Evolutionary conservation across 257 asterid species (phyloP), one percentile per base, ranked within the genome.

Genomic region (Eustoma russellianum): DNA sequence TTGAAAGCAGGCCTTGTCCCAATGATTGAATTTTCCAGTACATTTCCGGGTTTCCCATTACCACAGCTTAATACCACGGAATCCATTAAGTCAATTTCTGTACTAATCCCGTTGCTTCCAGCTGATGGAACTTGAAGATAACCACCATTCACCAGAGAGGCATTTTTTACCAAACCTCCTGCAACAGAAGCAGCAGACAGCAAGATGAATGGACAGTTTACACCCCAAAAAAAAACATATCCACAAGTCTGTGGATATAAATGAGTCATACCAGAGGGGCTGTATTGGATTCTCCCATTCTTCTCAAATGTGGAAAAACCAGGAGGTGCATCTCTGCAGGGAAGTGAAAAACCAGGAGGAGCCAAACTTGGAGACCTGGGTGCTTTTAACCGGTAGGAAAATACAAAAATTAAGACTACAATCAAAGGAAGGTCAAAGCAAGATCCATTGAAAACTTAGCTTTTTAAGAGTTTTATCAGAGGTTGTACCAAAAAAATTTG

Each of bases 311-410:
- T 17, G 2, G 86, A 73, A 69, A 86, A 90, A 40, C 96, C 95
- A 15, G 94, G 95, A 55, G 96, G 96, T 52, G 86, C 84, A 59
- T 79, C 93, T 70, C 94, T 77, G 38, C 81, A 63, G 65, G 88
- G 75, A 61, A 70, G 64, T 4, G 88, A 65, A 79, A 90, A 81
- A 30, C 98, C 94, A 17, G 98, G 93, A 1, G 98, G 96, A 63
- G 79, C 85, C 70, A 79, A 65, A 68, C 76, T 65, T 69, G 79
- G 95, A 55, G 80, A 40, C 68, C 85, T 83, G 52, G 67, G 62
- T 53, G 66, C 97, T 90, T 88, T 53, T 50, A 56, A 55, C 41
- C 45, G 62, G 62, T 62, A 38, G 43, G 43, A 7, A 11, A 9
- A 38, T 38, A 38, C 9, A 38, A 38, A 8, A 38, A 38, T 38